Base-by-base conservation (phyloP, 805 yeast species). In the Ogataea wickerhamii region DNA sequence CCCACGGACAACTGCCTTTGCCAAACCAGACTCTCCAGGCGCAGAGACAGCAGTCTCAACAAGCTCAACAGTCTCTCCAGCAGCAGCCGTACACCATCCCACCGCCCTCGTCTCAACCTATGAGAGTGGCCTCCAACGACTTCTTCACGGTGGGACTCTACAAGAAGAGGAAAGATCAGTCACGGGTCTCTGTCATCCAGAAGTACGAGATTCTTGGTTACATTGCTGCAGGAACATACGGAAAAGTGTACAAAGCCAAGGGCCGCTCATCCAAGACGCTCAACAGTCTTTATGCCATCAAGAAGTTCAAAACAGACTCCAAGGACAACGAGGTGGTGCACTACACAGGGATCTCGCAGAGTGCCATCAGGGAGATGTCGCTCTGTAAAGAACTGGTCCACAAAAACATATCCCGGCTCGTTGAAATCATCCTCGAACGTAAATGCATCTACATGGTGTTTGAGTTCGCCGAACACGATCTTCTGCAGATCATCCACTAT, bases 211-310 rank as follows among this genome's bases (percentile, higher is more conserved):
- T 93, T 43, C 64, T 88, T 13, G 98, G 98, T 0, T 93, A 93
- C 61, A 93, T 93, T 41, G 98, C 98, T 1, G 96, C 98, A 0
- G 98, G 98, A 27, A 93, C 98, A 0, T 93, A 93, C 61, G 98
- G 98, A 41, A 76, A 87, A 41, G 96, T 87, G 17, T 93, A 88
- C 67, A 91, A 93, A 58, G 98, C 97, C 6, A 74, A 75, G 44
- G 71, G 80, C 6, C 44, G 58, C 40, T 43, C 53, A 29, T 52
- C 48, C 28, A 41, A 38, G 40, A 50, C 34, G 56, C 56, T 48
- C 18, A 48, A 45, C 18, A 51, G 61, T 14, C 68, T 79, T 31
- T 86, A 70, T 57, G 98, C 98, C 5, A 93, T 93, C 52, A 93
- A 93, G 60, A 93, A 91, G 66, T 93, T 93, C 71, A 93, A 93